These are phyloP conservation scores for Boletus reticulatus DNA, from an alignment of 768 basidiomycete species.

Conservation along the genomic window DNA sequence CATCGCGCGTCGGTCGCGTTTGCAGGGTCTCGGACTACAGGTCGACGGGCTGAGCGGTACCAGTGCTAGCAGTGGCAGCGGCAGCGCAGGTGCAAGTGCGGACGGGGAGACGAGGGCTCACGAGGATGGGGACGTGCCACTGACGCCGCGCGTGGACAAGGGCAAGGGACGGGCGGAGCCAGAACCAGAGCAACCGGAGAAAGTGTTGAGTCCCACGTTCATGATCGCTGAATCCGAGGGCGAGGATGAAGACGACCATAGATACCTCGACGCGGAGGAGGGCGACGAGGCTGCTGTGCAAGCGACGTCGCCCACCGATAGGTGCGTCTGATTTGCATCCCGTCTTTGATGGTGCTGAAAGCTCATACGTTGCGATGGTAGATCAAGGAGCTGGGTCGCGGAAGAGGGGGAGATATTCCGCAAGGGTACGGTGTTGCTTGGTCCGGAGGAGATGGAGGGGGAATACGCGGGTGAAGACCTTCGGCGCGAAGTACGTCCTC, in stretches of 20 bases:
- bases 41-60: conserved; percentile 30
- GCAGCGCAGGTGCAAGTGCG: conserved; percentile 3
- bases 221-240: conserved; percentile 51
- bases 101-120: conserved; percentile 1
- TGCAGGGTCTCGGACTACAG: conserved; percentile 46
- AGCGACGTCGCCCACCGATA: conserved; percentile 39
- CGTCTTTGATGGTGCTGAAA: neutral
- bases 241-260: conserved; percentile 43
- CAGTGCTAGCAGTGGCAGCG: conserved; percentile 30
- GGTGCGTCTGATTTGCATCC: conserved; percentile 39
- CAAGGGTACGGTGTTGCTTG: conserved; percentile 79
- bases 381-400: conserved; percentile 79
- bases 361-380: conserved; percentile 20
- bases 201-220: conserved; percentile 70
- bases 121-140: conserved; percentile 28
- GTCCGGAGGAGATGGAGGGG: conserved; percentile 84
- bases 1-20: conserved; percentile 37
- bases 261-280: conserved; percentile 34
- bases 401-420: conserved; percentile 98
- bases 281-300: conserved; percentile 26
- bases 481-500: conserved; percentile 60
- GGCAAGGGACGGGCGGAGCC: conserved; percentile 74
- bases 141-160: conserved; percentile 71
- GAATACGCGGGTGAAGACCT: conserved; percentile 90
- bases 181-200: conserved; percentile 65